Evolutionary conservation across 2,329 filamentous ascomycete species (phyloP), one percentile per base, ranked within the genome.

Genomic region (Didymella pomorum): DNA sequence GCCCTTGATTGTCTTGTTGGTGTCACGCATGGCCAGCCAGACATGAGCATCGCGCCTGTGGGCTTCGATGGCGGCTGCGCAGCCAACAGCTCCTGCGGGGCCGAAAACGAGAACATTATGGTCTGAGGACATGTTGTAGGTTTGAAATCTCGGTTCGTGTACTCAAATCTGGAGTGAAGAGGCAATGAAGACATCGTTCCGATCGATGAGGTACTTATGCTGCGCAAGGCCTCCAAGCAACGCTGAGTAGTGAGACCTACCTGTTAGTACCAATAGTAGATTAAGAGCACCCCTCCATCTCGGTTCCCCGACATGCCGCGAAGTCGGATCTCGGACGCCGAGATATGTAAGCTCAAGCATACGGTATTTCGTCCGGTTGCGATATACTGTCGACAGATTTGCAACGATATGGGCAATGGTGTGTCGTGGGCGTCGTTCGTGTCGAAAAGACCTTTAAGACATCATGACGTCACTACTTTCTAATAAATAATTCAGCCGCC

Each of bases 41-140:
- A 37, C 33, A 37, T 37, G 33, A 9, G 45, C 45, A 31, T 37
- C 48, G 20, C 48, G 48, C 11, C 48, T 41, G 25, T 42, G 48
- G 11, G 48, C 37, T 31, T 51, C 48, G 12, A 42, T 42, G 25
- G 48, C 37, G 25, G 48, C 48, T 3, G 48, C 26, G 35, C 48
- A 21, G 25, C 48, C 48, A 8, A 51, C 48, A n/a, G 48, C 48
- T 21, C 48, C 48, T 2, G 47, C 18, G 23, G 47, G 47, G 25
- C 47, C 47, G 23, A 50, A 51, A 10, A 51, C 25, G n/a, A 50
- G 48, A 14, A 51, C 48, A 12, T 35, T 29, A 9, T 21, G 37
- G 23, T 41, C 37, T 31, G 43, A 37, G 33, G 33, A 3, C 16
- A 37, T 37, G 10, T 37, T 37, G 33, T n/a, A 9, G 16, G 33